Conservation (phyloP, 495 filamentous ascomycete genomes). For the Hypoxylon rickii region DNA sequence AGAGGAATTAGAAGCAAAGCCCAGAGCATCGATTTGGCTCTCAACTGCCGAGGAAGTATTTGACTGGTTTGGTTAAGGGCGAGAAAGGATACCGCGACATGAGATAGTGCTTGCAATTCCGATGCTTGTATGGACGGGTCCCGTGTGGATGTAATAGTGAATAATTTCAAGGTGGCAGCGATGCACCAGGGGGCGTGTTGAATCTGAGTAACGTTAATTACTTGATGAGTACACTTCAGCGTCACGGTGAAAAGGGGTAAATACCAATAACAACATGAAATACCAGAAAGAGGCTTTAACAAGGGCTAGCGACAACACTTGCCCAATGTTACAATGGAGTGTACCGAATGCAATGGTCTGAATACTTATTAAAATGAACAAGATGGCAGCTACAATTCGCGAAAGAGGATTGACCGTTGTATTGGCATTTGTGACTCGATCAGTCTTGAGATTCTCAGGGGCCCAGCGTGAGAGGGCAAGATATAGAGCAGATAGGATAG, state of each 20-base stretch:
- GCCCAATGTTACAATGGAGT: not conserved
- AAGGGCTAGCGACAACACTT: not conserved
- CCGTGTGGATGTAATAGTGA: not conserved
- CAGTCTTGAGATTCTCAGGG: not conserved
- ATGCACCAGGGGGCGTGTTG: not conserved
- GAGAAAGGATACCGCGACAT: not conserved
- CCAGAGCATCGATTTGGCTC: not conserved
- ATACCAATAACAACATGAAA: not conserved
- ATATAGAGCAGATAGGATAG: not conserved
- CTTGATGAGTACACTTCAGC: not conserved
- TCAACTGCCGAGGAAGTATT: not conserved
- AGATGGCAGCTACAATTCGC: not conserved
- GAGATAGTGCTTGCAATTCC: not conserved
- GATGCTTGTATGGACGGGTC: not conserved
- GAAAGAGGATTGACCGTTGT: not conserved
- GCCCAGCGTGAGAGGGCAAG: not conserved
- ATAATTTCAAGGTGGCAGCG: not conserved
- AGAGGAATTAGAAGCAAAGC: not conserved
- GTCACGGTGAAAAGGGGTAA: not conserved
- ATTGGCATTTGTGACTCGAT: not conserved
- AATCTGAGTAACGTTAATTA: not conserved
- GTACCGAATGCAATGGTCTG: not conserved
- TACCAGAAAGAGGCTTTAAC: not conserved
- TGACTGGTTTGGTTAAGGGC: not conserved
- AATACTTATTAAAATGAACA: not conserved